Percentiles rank a stretch among this genome's conserved stretches.
phyloP scores from a whole-genome alignment of 345 rosid species.

The Conringia planisiliqua region DNA sequence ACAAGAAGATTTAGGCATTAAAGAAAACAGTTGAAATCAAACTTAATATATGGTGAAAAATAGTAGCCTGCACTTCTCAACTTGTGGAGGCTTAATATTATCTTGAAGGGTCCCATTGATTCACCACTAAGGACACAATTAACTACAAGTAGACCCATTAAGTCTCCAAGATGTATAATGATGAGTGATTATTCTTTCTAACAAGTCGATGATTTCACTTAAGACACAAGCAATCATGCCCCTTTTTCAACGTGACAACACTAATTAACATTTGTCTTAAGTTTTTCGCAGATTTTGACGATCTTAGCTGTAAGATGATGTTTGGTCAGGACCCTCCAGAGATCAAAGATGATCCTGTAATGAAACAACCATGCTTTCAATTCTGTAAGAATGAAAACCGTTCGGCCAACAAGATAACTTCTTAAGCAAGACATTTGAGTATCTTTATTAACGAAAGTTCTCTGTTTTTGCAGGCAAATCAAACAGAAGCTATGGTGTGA shows the following conservation, averaged over 20 bases:
- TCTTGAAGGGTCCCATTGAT: slow-evolving; percentile 52
- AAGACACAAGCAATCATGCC: slow-evolving; percentile 20
- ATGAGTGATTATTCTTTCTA: slow-evolving; percentile 16
- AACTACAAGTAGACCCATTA: slow-evolving; percentile 41
- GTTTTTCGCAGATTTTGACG: slow-evolving; percentile 71
- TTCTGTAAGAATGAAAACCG: slow-evolving; percentile 50
- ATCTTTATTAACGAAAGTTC: neutral
- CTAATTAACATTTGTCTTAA: slow-evolving; percentile 1
- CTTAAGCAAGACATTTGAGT: neutral
- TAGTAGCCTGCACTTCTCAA: slow-evolving; percentile 52
- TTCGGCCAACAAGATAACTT: neutral
- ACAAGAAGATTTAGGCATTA: neutral
- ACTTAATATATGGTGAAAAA: slow-evolving; percentile 18
- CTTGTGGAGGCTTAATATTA: slow-evolving; percentile 54
- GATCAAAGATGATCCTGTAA: slow-evolving; percentile 64
- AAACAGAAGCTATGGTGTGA: slow-evolving; percentile 45
- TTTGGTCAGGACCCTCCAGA: slow-evolving; percentile 81
- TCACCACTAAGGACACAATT: slow-evolving; percentile 62
- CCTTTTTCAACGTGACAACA: neutral
- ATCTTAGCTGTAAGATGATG: slow-evolving; percentile 92
- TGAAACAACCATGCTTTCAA: slow-evolving; percentile 81
- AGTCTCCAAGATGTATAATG: slow-evolving; percentile 30
- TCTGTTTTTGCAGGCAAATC: slow-evolving; percentile 57
- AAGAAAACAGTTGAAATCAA: slow-evolving; percentile 10
- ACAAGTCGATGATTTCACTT: slow-evolving; percentile 14